Evolutionary conservation across 257 asterid species (phyloP).

Genomic region (Lycium barbarum): DNA sequence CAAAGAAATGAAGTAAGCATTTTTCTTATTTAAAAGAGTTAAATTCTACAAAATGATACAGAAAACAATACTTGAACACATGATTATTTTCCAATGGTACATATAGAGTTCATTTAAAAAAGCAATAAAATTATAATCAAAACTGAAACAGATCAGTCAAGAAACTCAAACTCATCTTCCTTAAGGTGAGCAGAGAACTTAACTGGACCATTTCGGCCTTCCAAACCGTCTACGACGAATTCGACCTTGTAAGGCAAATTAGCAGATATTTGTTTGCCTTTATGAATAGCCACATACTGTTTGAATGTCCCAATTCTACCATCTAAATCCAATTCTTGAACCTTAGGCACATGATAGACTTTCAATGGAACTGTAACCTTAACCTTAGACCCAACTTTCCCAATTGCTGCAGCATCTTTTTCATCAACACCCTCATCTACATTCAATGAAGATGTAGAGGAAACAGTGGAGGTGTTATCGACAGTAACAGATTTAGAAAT

Average conservation of each 20-base stretch:
- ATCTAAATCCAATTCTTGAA: conserved; percentile 67
- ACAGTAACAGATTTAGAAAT: conserved; percentile 40
- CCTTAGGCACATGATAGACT: conserved; percentile 86
- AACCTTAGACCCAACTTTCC: conserved; percentile 59
- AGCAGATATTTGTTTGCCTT: conserved; percentile 81
- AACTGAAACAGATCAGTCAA: conserved; percentile 56
- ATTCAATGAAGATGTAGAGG: conserved; percentile 42
- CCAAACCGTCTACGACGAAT: conserved; percentile 57
- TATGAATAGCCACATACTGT: conserved; percentile 76
- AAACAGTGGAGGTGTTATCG: conserved; percentile 40
- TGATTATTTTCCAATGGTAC: conserved; percentile 30
- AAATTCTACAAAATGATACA: conserved; percentile 23
- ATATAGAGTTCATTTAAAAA: conserved; percentile 25
- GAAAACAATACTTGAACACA: conserved; percentile 25
- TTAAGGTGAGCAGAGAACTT: conserved; percentile 77
- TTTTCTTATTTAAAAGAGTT: neutral
- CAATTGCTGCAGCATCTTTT: conserved; percentile 41
- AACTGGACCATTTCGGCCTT: conserved; percentile 71
- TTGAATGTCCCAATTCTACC: conserved; percentile 73
- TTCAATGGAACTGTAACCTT: conserved; percentile 74
- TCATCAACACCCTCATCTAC: conserved; percentile 39
- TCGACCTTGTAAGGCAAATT: conserved; percentile 88
- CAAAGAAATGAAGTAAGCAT: conserved; percentile 8
- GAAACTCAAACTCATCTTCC: conserved; percentile 94
- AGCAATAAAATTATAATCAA: conserved; percentile 25